These are phyloP conservation scores for Solanum chilense DNA, from an alignment of 257 asterid species.

Conservation along the genomic window DNA sequence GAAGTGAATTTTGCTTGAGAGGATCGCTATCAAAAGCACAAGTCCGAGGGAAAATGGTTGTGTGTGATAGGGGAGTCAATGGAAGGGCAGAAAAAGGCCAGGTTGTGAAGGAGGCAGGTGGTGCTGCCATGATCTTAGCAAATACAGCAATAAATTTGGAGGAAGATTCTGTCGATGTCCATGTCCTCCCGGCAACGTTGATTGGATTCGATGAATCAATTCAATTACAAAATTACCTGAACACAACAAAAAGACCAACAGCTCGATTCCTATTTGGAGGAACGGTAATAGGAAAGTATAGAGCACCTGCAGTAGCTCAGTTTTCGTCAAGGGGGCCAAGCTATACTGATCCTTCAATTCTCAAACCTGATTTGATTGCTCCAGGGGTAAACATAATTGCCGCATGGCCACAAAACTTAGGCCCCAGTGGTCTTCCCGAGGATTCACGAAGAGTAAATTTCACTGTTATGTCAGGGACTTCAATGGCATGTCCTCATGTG, in stretches of 20 bases:
- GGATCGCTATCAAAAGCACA: slow-evolving; percentile 56
- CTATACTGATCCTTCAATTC: slow-evolving; percentile 64
- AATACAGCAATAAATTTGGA: slow-evolving; percentile 65
- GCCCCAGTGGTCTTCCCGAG: slow-evolving; percentile 79
- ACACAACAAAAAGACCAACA: slow-evolving; percentile 41
- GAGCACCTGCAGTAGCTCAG: slow-evolving; percentile 88
- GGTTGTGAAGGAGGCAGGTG: slow-evolving; percentile 78
- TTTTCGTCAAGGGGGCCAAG: slow-evolving; percentile 90
- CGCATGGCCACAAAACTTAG: slow-evolving; percentile 90
- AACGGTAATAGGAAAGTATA: slow-evolving; percentile 40
- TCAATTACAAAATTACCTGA: slow-evolving; percentile 38
- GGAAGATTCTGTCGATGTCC: slow-evolving; percentile 84
- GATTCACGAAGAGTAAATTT: slow-evolving; percentile 85
- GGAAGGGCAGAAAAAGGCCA: slow-evolving; percentile 88
- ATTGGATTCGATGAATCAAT: slow-evolving; percentile 60
- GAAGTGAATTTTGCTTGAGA: slow-evolving; percentile 59
- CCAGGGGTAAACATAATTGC: slow-evolving; percentile 92
- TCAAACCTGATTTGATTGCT: slow-evolving; percentile 86
- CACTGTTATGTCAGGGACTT: slow-evolving; percentile 89
- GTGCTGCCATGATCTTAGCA: slow-evolving; percentile 66
- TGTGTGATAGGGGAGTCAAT: slow-evolving; percentile 77
- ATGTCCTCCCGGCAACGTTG: slow-evolving; percentile 69
- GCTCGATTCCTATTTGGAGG: slow-evolving; percentile 73
- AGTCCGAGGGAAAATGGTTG: slow-evolving; percentile 66
- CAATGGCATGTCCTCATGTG: slow-evolving; percentile 95